Evolutionary conservation across 2,329 filamentous ascomycete genomes (phyloP), one percentile per base, ranked within the genome.

Genomic region (Alternaria sp.): DNA sequence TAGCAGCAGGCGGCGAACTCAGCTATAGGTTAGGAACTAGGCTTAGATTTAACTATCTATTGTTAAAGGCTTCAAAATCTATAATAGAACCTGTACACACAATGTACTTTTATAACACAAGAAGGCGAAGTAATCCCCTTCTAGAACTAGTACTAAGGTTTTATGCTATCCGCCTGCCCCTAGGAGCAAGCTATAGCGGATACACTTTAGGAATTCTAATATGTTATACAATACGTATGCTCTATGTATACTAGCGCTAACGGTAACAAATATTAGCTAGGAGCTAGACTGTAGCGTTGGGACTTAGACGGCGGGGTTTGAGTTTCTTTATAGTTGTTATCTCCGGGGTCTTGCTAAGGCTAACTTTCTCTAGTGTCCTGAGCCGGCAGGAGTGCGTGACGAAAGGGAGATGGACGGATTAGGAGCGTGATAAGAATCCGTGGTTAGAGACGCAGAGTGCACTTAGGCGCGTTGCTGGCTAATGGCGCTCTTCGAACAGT

Each of bases 201-300:
- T 16, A 41, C 9, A 25, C n/a, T 16, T 27, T 41, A 36, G 32
- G 28, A 30, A 30, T 8, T 7, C 28, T 8, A 30, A 40, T 18
- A 56, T 49, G n/a, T 28, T 25, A 38, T n/a, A 49, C 12, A 49
- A 38, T 41, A 12, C 10, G 18, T 41, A 40, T 18, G 14, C 45
- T 48, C 45, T 48, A 48, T 48, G 30, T 56, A 40, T 43, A 55
- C 41, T 55, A 55, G 53, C 43, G 43, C 34, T 55, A 20, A 55
- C n/a, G 8, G 32, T 14, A 32, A 27, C 2, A 36, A 38, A 8
- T 38, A 45, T 18, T 55, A 6, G 43, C 30, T 30, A 30, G 10
- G 3, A 30, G 28, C 28, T 30, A 30, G 28, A 30, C 28, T 1
- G 28, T 30, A 30, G 5, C 28, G 28, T 30, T 5, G 5, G 28